Conservation (phyloP, 2,329 filamentous ascomycete species). For the Tolypocladium album region DNA sequence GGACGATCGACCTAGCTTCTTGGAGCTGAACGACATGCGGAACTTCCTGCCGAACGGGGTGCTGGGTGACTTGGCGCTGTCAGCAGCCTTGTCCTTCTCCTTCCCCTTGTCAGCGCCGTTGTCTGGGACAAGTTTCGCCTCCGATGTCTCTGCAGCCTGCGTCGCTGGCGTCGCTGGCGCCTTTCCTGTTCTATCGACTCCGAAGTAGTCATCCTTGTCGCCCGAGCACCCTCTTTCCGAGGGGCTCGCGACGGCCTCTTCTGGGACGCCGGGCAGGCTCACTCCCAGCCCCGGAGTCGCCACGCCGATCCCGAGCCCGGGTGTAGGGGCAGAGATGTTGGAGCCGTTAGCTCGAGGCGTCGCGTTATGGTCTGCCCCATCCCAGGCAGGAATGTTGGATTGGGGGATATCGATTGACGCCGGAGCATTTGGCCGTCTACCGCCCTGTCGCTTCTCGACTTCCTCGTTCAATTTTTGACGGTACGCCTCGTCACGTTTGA, state of each 20-base stretch:
- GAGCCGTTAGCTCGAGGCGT: constrained; percentile 57
- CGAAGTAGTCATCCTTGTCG: constrained; percentile 71
- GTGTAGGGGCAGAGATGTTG: constrained; percentile 54
- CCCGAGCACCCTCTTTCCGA: constrained; percentile 51
- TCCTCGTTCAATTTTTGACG: constrained; percentile 57
- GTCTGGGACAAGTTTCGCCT: constrained; percentile 38
- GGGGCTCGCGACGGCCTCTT: constrained; percentile 33
- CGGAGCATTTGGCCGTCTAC: constrained; percentile 47
- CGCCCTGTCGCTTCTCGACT: constrained; percentile 45
- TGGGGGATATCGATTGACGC: constrained; percentile 41
- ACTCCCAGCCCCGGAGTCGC: constrained; percentile 49
- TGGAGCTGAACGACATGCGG: constrained; percentile 71
- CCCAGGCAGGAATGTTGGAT: constrained; percentile 22
- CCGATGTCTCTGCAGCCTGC: constrained; percentile 28
- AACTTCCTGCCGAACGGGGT: constrained; percentile 80
- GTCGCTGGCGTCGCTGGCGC: background rate
- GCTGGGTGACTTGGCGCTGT: constrained; percentile 44
- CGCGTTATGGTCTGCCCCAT: constrained; percentile 33
- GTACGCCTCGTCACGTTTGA: constrained; percentile 65
- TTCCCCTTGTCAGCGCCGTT: constrained; percentile 34
- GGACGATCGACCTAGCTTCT: constrained; percentile 66
- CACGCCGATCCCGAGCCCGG: constrained; percentile 67
- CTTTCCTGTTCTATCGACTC: constrained; percentile 31
- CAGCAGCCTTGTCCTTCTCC: constrained; percentile 31
- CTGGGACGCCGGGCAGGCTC: constrained; percentile 34